phyloP scores from a whole-genome alignment of 306 rosid species.

The Vigna mungo region DNA sequence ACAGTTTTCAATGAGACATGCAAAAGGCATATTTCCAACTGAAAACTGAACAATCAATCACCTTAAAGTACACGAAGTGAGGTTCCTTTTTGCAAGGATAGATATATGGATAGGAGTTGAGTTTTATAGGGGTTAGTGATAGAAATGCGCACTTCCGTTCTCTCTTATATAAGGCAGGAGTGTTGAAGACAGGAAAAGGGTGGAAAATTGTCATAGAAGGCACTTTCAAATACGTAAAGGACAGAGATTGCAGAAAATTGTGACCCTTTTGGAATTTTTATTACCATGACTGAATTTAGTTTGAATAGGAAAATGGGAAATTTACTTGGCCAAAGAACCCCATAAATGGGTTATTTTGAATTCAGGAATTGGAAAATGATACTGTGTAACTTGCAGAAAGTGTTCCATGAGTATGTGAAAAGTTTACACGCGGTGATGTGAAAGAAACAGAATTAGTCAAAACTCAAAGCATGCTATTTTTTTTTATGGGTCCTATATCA shows the following conservation, averaged over 20 bases:
- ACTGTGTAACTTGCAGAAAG: constrained; percentile 30
- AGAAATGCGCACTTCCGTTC: constrained; percentile 1
- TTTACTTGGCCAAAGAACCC: constrained; percentile 14
- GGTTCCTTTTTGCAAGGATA: constrained; percentile 21
- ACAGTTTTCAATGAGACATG: background rate
- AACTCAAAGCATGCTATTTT: constrained; percentile 19
- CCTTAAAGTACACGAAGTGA: constrained; percentile 44
- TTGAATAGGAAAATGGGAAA: constrained; percentile 44
- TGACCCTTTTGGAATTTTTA: constrained; percentile 28
- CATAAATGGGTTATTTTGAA: constrained; percentile 50
- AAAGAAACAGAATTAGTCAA: constrained; percentile 41
- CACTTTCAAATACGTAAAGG: constrained; percentile 46
- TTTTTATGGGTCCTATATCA: too few relatives aligned
- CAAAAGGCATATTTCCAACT: background rate
- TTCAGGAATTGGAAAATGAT: constrained; percentile 7
- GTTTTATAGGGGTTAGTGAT: background rate
- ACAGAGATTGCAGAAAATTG: constrained; percentile 44
- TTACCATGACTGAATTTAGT: constrained; percentile 17
- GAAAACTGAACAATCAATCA: constrained; percentile 28
- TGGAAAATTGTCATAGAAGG: constrained; percentile 12
- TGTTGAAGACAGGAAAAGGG: constrained; percentile 33
- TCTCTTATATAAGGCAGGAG: constrained; percentile 46
- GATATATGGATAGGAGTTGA: background rate
- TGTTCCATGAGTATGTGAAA: constrained; percentile 48
- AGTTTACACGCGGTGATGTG: constrained; percentile 49